These are phyloP conservation scores for Rosa rugosa DNA, from an alignment of 306 rosid genomes.

Conservation along the genomic window DNA sequence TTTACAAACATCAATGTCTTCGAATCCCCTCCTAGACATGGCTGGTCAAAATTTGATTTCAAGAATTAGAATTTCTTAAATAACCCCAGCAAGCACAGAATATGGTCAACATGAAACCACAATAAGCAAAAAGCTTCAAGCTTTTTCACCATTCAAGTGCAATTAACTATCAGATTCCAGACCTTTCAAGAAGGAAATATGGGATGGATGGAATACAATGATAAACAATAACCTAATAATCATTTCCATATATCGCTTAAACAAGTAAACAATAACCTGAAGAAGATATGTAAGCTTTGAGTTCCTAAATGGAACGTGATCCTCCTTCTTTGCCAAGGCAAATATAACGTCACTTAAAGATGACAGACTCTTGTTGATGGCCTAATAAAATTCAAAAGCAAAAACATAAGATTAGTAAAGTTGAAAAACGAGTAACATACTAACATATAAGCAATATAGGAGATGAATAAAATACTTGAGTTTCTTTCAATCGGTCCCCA, in stretches of 20 bases:
- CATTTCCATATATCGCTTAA: not conserved
- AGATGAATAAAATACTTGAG: conserved; percentile 56
- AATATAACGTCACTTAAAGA: conserved; percentile 91
- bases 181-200: not conserved
- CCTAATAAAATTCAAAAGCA: conserved; percentile 39
- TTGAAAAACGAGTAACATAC: conserved; percentile 14
- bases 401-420: not conserved
- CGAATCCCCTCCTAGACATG: conserved; percentile 93
- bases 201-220: not conserved
- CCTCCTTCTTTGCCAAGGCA: conserved; percentile 96
- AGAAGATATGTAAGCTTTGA: conserved; percentile 97
- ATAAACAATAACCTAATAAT: not conserved
- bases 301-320: conserved; percentile 87
- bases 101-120: not conserved
- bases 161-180: not conserved
- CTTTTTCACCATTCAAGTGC: not conserved
- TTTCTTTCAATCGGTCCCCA: conserved; percentile 91
- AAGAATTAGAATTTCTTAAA: conserved; percentile 24
- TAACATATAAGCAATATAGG: not conserved
- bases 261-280: conserved; percentile 62
- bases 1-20: conserved; percentile 95
- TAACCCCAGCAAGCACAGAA: not conserved
- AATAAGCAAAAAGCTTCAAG: not conserved
- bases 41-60: conserved; percentile 52
- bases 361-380: conserved; percentile 87